These are phyloP conservation scores for Malassezia brasiliensis DNA, from an alignment of 1,284 basidiomycete genomes.

Conservation along the genomic window DNA sequence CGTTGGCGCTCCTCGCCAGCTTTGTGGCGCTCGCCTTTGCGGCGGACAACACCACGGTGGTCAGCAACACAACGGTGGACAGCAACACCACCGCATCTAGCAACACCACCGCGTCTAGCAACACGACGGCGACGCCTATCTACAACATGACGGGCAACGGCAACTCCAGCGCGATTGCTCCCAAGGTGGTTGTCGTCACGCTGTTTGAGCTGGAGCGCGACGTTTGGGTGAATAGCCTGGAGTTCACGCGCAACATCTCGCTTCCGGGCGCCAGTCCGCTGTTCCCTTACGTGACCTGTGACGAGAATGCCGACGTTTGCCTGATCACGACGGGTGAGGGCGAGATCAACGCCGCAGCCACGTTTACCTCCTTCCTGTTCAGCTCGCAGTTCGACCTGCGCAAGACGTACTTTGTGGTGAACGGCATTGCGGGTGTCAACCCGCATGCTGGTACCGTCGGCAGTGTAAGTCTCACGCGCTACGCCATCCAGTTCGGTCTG, in stretches of 20 bases:
- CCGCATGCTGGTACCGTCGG: slow-evolving; percentile 52
- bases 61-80: too few relatives aligned
- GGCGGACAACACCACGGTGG: too few relatives aligned
- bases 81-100: too few relatives aligned
- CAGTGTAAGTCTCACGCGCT: slow-evolving; percentile 52
- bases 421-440: slow-evolving; percentile 53
- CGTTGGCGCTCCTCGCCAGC: too few relatives aligned
- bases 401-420: slow-evolving; percentile 53
- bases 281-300: slow-evolving; percentile 52
- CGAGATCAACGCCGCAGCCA: slow-evolving; percentile 54
- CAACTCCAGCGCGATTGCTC: not conserved
- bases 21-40: too few relatives aligned
- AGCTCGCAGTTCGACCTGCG: slow-evolving; percentile 50
- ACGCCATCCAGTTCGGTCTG: slow-evolving; percentile 52
- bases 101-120: too few relatives aligned
- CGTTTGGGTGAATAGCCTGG: slow-evolving; percentile 37
- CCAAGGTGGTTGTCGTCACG: slow-evolving; percentile 23
- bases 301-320: slow-evolving; percentile 50
- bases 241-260: slow-evolving; percentile 50
- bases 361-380: slow-evolving; percentile 48
- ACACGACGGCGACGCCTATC: too few relatives aligned
- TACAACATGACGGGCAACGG: too few relatives aligned
- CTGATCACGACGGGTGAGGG: slow-evolving; percentile 50
- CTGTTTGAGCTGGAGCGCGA: slow-evolving; percentile 48
- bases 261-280: slow-evolving; percentile 52